These are phyloP conservation scores for Mortierella sp. DNA, from an alignment of 371 early-diverging fungal genomes.

Conservation along the genomic window DNA sequence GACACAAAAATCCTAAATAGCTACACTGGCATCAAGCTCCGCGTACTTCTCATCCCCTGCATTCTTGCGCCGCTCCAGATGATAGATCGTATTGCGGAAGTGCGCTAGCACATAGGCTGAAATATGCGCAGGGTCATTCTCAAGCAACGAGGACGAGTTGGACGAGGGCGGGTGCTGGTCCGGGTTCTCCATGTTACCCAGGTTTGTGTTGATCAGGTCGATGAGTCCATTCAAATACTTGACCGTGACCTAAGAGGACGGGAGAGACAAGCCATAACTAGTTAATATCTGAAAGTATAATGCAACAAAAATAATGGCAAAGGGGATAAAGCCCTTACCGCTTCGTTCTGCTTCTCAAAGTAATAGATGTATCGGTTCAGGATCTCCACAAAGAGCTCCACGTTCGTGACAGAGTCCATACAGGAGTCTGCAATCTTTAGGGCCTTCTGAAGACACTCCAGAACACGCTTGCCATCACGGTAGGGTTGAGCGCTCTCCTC, in stretches of 20 bases:
- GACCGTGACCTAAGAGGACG: constrained; percentile 78
- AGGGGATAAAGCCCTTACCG: constrained; percentile 61
- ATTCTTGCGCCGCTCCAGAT: constrained; percentile 65
- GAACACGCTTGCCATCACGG: constrained; percentile 83
- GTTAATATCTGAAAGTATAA: too few species aligned
- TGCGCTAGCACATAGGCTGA: constrained; percentile 73
- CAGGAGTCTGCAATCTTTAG: constrained; percentile 91
- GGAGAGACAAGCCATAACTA: too few species aligned
- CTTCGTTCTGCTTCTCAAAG: constrained; percentile 85
- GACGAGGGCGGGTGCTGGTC: constrained; percentile 72
- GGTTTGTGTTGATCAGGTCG: constrained; percentile 85
- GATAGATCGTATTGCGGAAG: constrained; percentile 70
- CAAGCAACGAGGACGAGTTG: constrained; percentile 69
- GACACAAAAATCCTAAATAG: too few species aligned
- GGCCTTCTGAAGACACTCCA: constrained; percentile 90
- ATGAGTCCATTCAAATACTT: constrained; percentile 91
- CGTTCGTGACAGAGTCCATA: constrained; percentile 84
- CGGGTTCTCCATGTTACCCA: constrained; percentile 74
- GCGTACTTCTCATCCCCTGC: constrained; percentile 48
- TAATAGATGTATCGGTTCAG: constrained; percentile 89
- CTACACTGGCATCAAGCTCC: constrained; percentile 42
- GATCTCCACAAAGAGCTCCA: constrained; percentile 92
- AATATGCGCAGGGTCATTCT: constrained; percentile 61
- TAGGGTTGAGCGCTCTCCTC: constrained; percentile 58
- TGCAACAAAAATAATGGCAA: background rate